Conservation (phyloP, 2,329 filamentous ascomycete genomes). For the Xylaria sp. region DNA sequence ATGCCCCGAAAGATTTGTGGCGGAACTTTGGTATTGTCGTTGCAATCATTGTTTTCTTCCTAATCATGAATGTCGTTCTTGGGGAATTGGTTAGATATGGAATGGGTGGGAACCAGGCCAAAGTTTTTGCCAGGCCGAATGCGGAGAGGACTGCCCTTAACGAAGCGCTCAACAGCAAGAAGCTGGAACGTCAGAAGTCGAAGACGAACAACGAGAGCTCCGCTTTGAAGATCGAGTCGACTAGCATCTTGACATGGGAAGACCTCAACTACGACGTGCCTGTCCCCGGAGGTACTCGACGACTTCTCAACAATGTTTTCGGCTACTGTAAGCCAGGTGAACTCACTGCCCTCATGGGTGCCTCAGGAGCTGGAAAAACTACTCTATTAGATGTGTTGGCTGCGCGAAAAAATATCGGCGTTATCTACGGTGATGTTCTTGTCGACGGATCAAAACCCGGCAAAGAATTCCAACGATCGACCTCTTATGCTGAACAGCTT, state of each 20-base stretch:
- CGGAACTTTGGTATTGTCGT: conserved; percentile 86
- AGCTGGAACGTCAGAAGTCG: conserved; percentile 63
- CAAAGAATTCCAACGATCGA: conserved; percentile 70
- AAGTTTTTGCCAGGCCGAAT: conserved; percentile 78
- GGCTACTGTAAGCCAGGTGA: conserved; percentile 82
- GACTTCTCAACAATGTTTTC: conserved; percentile 65
- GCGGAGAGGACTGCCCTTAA: conserved; percentile 75
- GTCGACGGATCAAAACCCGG: conserved; percentile 68
- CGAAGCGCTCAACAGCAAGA: conserved; percentile 68
- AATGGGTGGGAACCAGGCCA: conserved; percentile 82
- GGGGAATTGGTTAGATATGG: conserved; percentile 84
- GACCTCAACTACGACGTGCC: conserved; percentile 82
- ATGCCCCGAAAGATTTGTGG: conserved; percentile 76
- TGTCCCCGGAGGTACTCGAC: conserved; percentile 65
- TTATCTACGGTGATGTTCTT: conserved; percentile 66
- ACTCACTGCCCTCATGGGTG: conserved; percentile 83
- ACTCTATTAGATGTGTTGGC: conserved; percentile 83
- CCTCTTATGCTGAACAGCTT: conserved; percentile 71
- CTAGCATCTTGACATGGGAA: conserved; percentile 85
- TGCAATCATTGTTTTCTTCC: conserved; percentile 78
- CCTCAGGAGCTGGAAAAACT: conserved; percentile 88
- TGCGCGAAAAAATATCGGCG: conserved; percentile 69
- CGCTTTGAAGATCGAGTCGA: conserved; percentile 68
- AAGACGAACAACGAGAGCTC: conserved; percentile 58
- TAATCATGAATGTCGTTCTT: conserved; percentile 78